These are phyloP conservation scores for Limonomyces culmigenus DNA, from an alignment of 1,284 basidiomycete genomes.

Conservation along the genomic window DNA sequence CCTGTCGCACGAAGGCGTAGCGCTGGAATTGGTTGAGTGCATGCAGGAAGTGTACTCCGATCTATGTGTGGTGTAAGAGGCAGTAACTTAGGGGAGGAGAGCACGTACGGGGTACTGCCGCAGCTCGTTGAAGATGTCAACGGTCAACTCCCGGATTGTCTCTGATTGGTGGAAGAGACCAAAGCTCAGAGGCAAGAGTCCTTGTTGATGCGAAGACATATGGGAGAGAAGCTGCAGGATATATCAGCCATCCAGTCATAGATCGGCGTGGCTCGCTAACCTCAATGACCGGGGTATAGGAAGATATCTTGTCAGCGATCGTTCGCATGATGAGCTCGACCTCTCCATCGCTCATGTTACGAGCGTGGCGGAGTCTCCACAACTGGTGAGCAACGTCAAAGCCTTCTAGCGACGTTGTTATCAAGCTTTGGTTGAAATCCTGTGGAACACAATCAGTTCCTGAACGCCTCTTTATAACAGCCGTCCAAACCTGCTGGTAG, in stretches of 20 bases:
- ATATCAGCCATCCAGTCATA: background rate
- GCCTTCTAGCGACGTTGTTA: slow-evolving; percentile 31
- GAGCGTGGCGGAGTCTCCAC: slow-evolving; percentile 43
- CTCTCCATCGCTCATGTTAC: slow-evolving; percentile 45
- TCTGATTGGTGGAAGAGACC: slow-evolving; percentile 80
- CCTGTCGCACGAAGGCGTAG: slow-evolving; percentile 67
- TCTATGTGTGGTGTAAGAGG: slow-evolving; percentile 25
- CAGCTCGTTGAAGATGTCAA: slow-evolving; percentile 73
- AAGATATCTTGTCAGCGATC: slow-evolving; percentile 49
- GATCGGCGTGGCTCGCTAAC: slow-evolving; percentile 23
- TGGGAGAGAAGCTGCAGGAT: slow-evolving; percentile 56
- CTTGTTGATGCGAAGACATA: slow-evolving; percentile 66
- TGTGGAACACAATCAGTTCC: slow-evolving; percentile 14
- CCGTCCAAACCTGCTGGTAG: slow-evolving; percentile 31
- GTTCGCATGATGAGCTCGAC: slow-evolving; percentile 61
- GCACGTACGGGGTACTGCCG: slow-evolving; percentile 48
- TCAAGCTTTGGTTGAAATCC: slow-evolving; percentile 34
- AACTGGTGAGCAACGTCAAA: slow-evolving; percentile 68
- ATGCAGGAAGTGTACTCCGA: slow-evolving; percentile 73
- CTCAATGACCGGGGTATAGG: slow-evolving; percentile 83
- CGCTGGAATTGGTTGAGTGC: slow-evolving; percentile 85
- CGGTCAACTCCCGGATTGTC: slow-evolving; percentile 56
- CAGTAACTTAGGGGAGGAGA: slow-evolving; percentile 4
- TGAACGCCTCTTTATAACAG: background rate
- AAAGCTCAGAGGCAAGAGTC: slow-evolving; percentile 73